phyloP scores from a whole-genome alignment of 345 rosid species.

The Salix exigua region DNA sequence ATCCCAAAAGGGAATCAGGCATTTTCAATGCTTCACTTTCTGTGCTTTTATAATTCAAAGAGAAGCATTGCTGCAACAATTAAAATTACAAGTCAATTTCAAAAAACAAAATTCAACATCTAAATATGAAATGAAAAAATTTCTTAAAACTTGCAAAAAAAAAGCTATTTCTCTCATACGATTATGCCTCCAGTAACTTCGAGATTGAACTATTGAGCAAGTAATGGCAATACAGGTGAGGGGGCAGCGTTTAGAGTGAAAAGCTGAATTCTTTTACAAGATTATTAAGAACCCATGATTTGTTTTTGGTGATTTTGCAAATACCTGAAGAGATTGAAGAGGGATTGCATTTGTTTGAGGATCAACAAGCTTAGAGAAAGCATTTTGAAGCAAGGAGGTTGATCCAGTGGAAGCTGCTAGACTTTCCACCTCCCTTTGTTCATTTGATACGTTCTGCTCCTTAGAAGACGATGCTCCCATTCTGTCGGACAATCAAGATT shows the following conservation, averaged over 20 bases:
- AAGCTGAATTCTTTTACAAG: background rate
- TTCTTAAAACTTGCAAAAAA: background rate
- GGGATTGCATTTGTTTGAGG: conserved; percentile 49
- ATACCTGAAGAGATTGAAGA: conserved; percentile 57
- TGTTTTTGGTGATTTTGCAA: too few relatives aligned
- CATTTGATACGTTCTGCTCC: conserved; percentile 36
- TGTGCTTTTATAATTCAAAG: conserved; percentile 34
- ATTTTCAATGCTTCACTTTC: conserved; percentile 34
- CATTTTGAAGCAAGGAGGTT: conserved; percentile 56
- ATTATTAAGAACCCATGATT: background rate
- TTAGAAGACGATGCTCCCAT: conserved; percentile 86
- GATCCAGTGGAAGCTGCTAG: conserved; percentile 70
- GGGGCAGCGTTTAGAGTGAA: background rate
- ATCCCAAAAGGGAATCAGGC: conserved; percentile 42
- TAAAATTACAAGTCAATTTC: background rate
- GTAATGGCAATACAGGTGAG: background rate
- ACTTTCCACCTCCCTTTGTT: conserved; percentile 61
- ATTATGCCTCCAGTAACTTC: background rate
- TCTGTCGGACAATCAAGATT: background rate
- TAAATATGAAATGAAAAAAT: background rate
- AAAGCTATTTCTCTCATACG: too few relatives aligned
- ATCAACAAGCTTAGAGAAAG: conserved; percentile 60
- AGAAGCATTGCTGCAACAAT: conserved; percentile 56
- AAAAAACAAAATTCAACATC: background rate
- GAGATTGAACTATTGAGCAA: background rate